Base-by-base conservation (phyloP, 1,139 yeast species). In the Taphrina confusa region DNA sequence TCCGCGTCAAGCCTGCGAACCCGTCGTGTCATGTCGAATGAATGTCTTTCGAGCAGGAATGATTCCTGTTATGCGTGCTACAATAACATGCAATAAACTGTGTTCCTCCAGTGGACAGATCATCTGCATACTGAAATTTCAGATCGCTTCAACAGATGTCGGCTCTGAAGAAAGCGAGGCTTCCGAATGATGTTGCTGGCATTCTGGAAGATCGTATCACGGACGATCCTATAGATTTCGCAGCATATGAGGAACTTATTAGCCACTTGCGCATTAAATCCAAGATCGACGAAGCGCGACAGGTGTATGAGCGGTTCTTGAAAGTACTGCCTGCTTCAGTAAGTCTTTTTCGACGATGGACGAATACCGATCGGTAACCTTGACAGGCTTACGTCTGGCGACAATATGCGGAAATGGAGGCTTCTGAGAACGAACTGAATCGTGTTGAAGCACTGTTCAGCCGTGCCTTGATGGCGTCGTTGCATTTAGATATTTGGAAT, bases 401-500 rank as follows among this genome's bases (percentile, higher is more conserved):
- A 44, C 78, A 76, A 57, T 90, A 87, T 70, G 81, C 89, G 62
- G 81, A 82, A 62, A 81, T 81, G 67, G 91, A 87, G 70, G 73
- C 87, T 65, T 79, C 78, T 58, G 77, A 87, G 64, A 85, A 85
- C 57, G 92, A 89, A 67, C 84, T 84, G 68, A 77, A 78, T 51
- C 79, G 78, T 60, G 92, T 83, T 12, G 94, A 85, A 67, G 74
- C 76, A 40, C 72, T 87, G 36, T 87, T 87, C 70, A 78, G 80
- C 28, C 76, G 82, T 62, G 82, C 87, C 65, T 76, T 89, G 62
- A 79, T 81, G 2, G 76, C 78, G 31, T 80, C 85, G 6, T 81
- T 79, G 52, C 79, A 82, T 66, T 83, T 87, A 40, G 81, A 81
- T 33, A 74, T 92, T 33, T 91, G 94, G 83, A 78, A 83, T 56